Percentiles rank a stretch among this genome's conserved stretches.
Conservation (phyloP, 805 yeast species). For the Wickerhamiella sorbophila region DNA sequence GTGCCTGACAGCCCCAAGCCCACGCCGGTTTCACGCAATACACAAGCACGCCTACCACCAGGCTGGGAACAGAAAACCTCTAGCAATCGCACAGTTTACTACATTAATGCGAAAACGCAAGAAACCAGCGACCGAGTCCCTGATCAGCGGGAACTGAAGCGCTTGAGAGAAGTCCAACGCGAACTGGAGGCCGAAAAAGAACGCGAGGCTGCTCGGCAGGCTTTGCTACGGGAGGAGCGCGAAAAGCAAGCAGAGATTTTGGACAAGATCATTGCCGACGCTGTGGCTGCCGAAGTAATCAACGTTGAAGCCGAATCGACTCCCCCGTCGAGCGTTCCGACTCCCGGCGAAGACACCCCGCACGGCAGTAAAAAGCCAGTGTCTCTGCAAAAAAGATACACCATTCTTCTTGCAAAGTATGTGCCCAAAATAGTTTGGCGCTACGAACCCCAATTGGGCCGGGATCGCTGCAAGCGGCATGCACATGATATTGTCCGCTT, state of each 20-base stretch:
- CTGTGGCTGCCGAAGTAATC: constrained; percentile 6
- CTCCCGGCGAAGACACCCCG: background rate
- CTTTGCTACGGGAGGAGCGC: constrained; percentile 16
- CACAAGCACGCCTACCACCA: constrained; percentile 30
- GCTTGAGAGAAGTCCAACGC: constrained; percentile 5
- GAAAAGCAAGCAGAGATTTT: constrained; percentile 27
- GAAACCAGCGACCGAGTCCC: constrained; percentile 52
- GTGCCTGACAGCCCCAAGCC: background rate
- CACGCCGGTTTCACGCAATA: background rate
- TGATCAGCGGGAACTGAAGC: constrained; percentile 16
- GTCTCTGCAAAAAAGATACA: constrained; percentile 11
- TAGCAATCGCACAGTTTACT: constrained; percentile 37
- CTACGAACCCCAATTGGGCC: constrained; percentile 52
- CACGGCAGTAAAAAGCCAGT: constrained; percentile 4
- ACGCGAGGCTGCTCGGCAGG: constrained; percentile 9
- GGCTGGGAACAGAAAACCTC: constrained; percentile 53
- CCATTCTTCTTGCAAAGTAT: constrained; percentile 43
- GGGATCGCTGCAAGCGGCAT: constrained; percentile 58
- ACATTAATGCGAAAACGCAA: constrained; percentile 32
- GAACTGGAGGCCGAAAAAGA: constrained; percentile 12
- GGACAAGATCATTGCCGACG: constrained; percentile 19
- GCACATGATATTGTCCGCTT: constrained; percentile 63
- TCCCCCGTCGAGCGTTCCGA: background rate
- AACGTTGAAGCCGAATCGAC: background rate
- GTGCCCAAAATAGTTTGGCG: constrained; percentile 69